phyloP scores from a whole-genome alignment of 352 stramenopile species.

The Aphanomyces stellatus region DNA sequence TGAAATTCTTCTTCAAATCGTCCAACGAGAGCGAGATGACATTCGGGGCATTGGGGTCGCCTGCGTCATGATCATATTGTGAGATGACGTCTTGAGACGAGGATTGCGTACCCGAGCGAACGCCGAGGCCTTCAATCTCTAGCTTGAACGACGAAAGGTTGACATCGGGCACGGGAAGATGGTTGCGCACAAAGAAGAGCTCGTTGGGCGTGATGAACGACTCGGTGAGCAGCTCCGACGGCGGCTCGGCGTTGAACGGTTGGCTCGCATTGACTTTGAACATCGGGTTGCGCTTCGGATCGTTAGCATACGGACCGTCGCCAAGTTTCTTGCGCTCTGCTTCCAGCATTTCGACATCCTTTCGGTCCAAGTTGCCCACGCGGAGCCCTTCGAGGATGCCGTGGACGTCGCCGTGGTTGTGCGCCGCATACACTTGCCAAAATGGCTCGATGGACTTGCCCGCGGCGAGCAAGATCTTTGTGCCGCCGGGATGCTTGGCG shows the following conservation, averaged over 20 bases:
- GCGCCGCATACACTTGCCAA: constrained; percentile 95
- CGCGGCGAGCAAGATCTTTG: constrained; percentile 85
- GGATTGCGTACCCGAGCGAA: constrained; percentile 27
- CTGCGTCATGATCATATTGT: too few species aligned
- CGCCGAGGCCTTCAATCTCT: constrained; percentile 54
- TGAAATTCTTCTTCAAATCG: constrained; percentile 92
- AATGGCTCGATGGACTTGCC: constrained; percentile 86
- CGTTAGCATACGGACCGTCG: constrained; percentile 89
- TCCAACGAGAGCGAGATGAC: constrained; percentile 48
- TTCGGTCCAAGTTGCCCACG: constrained; percentile 83
- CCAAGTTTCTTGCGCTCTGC: constrained; percentile 65
- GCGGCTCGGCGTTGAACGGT: constrained; percentile 94
- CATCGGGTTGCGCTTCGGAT: constrained; percentile 80
- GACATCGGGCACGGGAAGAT: constrained; percentile 93
- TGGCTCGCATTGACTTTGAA: constrained; percentile 91
- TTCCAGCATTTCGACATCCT: constrained; percentile 84
- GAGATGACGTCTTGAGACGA: too few species aligned
- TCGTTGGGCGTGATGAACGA: constrained; percentile 94
- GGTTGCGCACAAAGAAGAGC: constrained; percentile 97
- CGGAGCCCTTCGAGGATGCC: constrained; percentile 86
- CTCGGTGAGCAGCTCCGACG: constrained; percentile 85
- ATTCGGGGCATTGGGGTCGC: constrained; percentile 23
- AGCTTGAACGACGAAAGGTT: constrained; percentile 52
- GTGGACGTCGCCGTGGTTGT: constrained; percentile 90
- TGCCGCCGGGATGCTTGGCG: constrained; percentile 86